Base-by-base conservation (phyloP, 768 basidiomycete species). In the Gyrodon lividus region DNA sequence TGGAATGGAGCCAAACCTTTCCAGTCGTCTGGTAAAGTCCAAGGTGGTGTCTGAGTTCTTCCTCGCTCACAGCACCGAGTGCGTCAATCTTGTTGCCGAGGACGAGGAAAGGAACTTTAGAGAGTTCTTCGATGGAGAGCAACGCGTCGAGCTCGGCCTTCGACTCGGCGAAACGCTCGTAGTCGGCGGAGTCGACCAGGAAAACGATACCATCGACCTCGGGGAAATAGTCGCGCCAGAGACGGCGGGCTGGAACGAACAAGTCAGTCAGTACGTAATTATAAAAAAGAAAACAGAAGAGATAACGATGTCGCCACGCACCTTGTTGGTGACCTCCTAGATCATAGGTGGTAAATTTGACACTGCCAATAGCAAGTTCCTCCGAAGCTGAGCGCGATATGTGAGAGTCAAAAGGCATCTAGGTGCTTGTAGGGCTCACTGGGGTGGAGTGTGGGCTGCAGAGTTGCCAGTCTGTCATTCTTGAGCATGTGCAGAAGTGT, bases 1-100 rank as follows among this genome's bases (percentile, higher is more conserved):
- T 37, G 35, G 3, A 35, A 39, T 12, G 48, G 33, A 37, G 55
- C 51, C 73, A 40, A 52, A 94, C 95, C 87, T 99, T 98, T 69
- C 97, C 97, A 20, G 97, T 99, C n/a, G 97, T 99, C 74, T 98
- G 94, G 74, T 95, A 97, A 43, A 99, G 76, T 14, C 97, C 97
- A 39, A 99, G 79, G 57, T 93, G 83, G 65, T 98, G 92, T 67
- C 97, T 87, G 57, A 99, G 76, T 70, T 99, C 94, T 66, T 99
- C 96, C 73, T 99, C 97, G 55, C 89, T 92, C 57, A 99, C 95
- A 34, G 97, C 97, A 34, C 94, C 93, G 5, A 88, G 84, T n/a
- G 95, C 95, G 65, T 98, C 97, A 64, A 99, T 99, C 83, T 99
- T 98, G 82, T 99, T 99, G 39, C 97, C 97, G 43, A 98, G 86